Conservation (phyloP, 2,329 filamentous ascomycete species). For the Metarhizium robertsii region DNA sequence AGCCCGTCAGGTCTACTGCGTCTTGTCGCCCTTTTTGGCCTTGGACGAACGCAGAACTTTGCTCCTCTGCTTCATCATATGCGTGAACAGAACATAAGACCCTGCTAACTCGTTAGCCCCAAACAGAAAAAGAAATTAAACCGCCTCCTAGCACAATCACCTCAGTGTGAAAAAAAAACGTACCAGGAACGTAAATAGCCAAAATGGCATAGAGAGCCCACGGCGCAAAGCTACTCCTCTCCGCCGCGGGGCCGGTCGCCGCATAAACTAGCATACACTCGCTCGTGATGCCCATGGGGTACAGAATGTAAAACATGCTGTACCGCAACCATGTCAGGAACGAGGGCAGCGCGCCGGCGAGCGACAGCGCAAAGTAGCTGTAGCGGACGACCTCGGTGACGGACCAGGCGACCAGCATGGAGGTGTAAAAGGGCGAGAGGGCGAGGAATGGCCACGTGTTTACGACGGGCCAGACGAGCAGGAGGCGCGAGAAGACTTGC, state of each 20-base stretch:
- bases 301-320: conserved; percentile 88
- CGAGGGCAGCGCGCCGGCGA: conserved; percentile 51
- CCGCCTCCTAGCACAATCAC: background rate
- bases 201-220: conserved; percentile 57
- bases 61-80: conserved; percentile 87
- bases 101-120: conserved; percentile 28
- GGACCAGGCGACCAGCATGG: conserved; percentile 81
- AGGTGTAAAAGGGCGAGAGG: conserved; percentile 53
- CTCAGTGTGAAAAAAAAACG: conserved; percentile 20
- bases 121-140: too few relatives aligned
- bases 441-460: conserved; percentile 62
- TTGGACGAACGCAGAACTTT: conserved; percentile 65
- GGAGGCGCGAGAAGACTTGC: conserved; percentile 80
- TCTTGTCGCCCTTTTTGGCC: conserved; percentile 30
- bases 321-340: conserved; percentile 75
- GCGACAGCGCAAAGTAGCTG: conserved; percentile 74
- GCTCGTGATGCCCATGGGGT: conserved; percentile 82
- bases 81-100: conserved; percentile 76
- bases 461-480: conserved; percentile 83
- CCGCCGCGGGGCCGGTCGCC: conserved; percentile 50
- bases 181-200: conserved; percentile 71
- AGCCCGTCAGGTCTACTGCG: conserved; percentile 20
- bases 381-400: conserved; percentile 91
- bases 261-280: conserved; percentile 75
- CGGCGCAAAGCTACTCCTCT: conserved; percentile 36